phyloP scores from a whole-genome alignment of 441 rosid species.

The Melastoma candidum region DNA sequence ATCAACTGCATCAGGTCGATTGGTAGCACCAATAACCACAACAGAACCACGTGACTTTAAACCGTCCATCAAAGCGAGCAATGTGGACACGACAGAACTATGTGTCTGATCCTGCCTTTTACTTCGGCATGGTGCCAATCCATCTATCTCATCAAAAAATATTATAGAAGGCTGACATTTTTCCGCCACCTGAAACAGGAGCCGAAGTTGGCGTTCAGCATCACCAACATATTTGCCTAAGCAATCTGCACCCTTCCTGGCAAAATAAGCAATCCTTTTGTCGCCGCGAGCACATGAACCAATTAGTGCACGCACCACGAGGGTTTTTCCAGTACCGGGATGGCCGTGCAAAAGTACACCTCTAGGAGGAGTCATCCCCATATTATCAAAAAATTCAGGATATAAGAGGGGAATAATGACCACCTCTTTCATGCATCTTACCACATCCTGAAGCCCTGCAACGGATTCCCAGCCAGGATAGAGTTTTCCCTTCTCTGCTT shows the following conservation, averaged over 20 bases:
- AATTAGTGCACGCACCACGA: conserved; percentile 89
- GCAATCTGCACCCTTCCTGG: conserved; percentile 99
- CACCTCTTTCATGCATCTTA: conserved; percentile 93
- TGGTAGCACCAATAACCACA: conserved; percentile 97
- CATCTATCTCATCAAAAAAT: conserved; percentile 98
- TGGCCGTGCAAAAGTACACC: conserved; percentile 98
- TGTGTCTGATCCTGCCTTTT: conserved; percentile 99
- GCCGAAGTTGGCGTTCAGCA: conserved; percentile 98
- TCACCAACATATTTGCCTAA: conserved; percentile 99
- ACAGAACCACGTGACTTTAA: conserved; percentile 98
- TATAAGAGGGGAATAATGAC: conserved; percentile 87
- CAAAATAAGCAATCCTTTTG: conserved; percentile 90
- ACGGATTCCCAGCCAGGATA: conserved; percentile 98
- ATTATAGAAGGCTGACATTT: conserved; percentile 93
- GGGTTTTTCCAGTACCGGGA: conserved; percentile 99
- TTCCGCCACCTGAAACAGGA: conserved; percentile 99
- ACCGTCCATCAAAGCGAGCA: conserved; percentile 95
- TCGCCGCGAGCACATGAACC: conserved; percentile 96
- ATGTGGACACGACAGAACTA: conserved; percentile 98
- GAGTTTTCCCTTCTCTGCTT: conserved; percentile 43
- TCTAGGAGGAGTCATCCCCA: conserved; percentile 91
- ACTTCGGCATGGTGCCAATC: conserved; percentile 85
- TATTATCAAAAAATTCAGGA: conserved; percentile 87
- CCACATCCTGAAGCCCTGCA: conserved; percentile 94
- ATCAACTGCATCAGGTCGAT: conserved; percentile 97